phyloP scores from a whole-genome alignment of 495 filamentous ascomycete genomes.

The Trichodelitschia bisporula region DNA sequence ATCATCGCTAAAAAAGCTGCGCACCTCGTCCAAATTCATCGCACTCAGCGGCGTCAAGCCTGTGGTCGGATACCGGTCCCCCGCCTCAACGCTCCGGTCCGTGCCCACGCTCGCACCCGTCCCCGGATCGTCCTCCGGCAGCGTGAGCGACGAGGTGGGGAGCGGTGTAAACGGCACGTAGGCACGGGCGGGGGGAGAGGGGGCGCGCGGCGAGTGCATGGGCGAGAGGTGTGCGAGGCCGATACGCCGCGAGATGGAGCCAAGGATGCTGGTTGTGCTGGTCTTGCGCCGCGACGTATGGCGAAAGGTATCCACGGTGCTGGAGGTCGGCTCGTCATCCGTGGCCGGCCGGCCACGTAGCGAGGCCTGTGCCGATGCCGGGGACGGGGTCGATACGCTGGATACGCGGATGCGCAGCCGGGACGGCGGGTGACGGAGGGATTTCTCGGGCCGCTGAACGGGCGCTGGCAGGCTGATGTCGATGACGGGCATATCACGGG shows the following conservation, averaged over 20 bases:
- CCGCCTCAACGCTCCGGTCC: slow-evolving; percentile 8
- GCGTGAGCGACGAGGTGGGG: not conserved
- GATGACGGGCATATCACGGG: slow-evolving; percentile 7
- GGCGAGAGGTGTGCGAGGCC: not conserved
- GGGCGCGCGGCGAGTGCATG: not conserved
- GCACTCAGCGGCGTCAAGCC: slow-evolving; percentile 11
- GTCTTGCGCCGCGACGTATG: not conserved
- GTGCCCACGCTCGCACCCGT: too few species aligned
- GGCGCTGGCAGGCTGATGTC: slow-evolving; percentile 14
- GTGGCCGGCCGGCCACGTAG: not conserved
- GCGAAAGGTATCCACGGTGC: not conserved
- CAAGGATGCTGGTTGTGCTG: not conserved
- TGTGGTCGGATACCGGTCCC: slow-evolving; percentile 16
- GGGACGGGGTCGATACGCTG: too few species aligned
- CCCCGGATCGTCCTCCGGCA: too few species aligned
- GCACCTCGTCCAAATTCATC: slow-evolving; percentile 13
- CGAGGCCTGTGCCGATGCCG: not conserved
- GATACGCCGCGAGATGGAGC: not conserved
- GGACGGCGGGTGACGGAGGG: slow-evolving; percentile 6
- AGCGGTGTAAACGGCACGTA: not conserved
- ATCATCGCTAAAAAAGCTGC: slow-evolving; percentile 20
- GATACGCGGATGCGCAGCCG: slow-evolving; percentile 4
- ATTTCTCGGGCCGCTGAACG: slow-evolving; percentile 5
- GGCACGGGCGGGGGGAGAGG: not conserved
- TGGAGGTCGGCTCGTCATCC: not conserved